phyloP scores from a whole-genome alignment of 116 monocot species.

The Dioscorea cayenensis region DNA sequence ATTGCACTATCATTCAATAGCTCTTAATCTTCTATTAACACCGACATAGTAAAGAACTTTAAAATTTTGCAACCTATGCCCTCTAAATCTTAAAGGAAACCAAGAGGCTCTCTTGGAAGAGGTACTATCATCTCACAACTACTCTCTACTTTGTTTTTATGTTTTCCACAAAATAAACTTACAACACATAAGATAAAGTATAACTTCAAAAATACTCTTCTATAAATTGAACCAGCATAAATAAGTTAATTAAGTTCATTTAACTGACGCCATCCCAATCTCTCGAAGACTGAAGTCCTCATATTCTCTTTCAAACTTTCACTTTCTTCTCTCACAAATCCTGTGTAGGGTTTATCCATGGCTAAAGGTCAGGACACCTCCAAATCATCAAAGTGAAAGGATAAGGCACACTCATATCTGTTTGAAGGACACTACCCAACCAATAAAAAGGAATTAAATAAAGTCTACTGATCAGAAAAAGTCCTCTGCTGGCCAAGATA shows the following conservation, averaged over 20 bases:
- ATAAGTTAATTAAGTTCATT: too few species aligned
- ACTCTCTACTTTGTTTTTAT: too few species aligned
- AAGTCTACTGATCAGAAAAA: neutral
- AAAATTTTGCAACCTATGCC: neutral
- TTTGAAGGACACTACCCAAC: neutral
- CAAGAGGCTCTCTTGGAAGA: neutral
- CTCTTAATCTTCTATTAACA: too few species aligned
- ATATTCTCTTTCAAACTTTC: too few species aligned
- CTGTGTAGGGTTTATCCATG: slow-evolving; percentile 1
- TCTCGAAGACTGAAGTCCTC: too few species aligned
- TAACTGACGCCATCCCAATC: too few species aligned
- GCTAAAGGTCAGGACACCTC: neutral
- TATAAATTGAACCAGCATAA: too few species aligned
- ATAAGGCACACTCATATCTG: neutral
- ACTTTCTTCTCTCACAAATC: neutral
- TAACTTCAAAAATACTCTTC: too few species aligned
- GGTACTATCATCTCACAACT: neutral
- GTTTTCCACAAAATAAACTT: too few species aligned
- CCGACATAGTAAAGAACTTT: neutral
- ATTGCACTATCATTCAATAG: too few species aligned
- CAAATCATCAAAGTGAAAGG: neutral
- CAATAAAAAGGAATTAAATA: neutral
- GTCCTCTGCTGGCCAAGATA: too few species aligned
- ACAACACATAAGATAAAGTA: too few species aligned
- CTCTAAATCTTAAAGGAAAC: neutral